Evolutionary conservation across 2,329 filamentous ascomycete species (phyloP), one percentile per base, ranked within the genome.

Genomic region (Trichoderma oligosporum): DNA sequence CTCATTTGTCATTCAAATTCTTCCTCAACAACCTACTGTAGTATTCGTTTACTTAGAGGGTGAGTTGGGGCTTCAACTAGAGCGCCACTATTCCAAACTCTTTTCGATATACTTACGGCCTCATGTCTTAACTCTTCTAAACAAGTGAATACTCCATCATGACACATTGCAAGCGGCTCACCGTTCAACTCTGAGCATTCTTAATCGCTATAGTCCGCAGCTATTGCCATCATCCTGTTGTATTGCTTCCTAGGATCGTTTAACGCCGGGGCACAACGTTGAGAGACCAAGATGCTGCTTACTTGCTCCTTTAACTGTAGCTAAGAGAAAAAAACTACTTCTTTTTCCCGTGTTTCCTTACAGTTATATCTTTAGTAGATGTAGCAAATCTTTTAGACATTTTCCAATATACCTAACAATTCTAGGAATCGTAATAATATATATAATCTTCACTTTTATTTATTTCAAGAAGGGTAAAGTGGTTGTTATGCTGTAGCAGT

Each of bases 11-110:
- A n/a, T n/a, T n/a, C n/a, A n/a, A n/a, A n/a, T n/a, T n/a, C n/a
- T n/a, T n/a, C n/a, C n/a, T n/a, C n/a, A n/a, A n/a, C n/a, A n/a
- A n/a, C n/a, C n/a, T n/a, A n/a, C n/a, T n/a, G n/a, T n/a, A n/a
- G n/a, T n/a, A n/a, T n/a, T n/a, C n/a, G n/a, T n/a, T n/a, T n/a
- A n/a, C n/a, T n/a, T n/a, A n/a, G n/a, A n/a, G n/a, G n/a, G n/a
- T 62, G 61, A 61, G 61, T 62, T 60, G 60, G 58, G 61, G 61
- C 60, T 63, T 63, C 61, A 63, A 63, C 62, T 63, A 63, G 61
- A 63, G 61, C 18, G 61, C 55, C 55, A 48, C 46, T 39, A 38
- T 51, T 46, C 25, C 42, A 48, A 38, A n/a, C 55, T 9, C 2
- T 18, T 27, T 18, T 51, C 8, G 52, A 39, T 16, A 38, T 24